Evolutionary conservation across 345 rosid species (phyloP), one percentile per base, ranked within the genome.

Genomic region (Linum lewisii): DNA sequence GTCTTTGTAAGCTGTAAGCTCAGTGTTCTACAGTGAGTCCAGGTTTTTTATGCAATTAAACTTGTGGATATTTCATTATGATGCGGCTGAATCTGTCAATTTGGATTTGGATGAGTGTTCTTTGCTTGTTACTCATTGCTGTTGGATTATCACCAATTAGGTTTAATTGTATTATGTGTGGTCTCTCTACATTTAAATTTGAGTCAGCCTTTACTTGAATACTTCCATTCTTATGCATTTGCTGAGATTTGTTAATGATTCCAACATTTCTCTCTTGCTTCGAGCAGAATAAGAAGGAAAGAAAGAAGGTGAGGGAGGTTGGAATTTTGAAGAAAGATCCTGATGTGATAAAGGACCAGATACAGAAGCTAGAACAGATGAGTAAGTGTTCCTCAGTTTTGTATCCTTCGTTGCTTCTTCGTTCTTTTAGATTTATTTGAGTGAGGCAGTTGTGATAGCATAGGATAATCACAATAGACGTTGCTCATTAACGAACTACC

Each of bases 281-380:
- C 32, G 44, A 6, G 70, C 95, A 93, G 99, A 93, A 93, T 76
- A 93, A 93, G 84, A 93, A 87, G 63, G 97, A 93, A 68, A 82
- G 97, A 29, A 86, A 93, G 80, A 93, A 93, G 79, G 99, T 93
- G 71, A 85, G 99, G 70, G 99, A 93, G 71, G 99, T 89, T 42
- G 99, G 97, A 38, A 87, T 93, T 71, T 70, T 93, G 81, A 93
- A 93, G 78, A 93, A 93, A 77, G 99, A 93, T 73, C 99, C 99
- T 0, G 94, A 81, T n/a, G 73, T 75, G 45, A 81, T 93, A 54
- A 82, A 55, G 82, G 99, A 93, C 37, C 99, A 93, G 74, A 93
- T 93, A 65, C 84, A 81, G 53, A 93, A 93, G 72, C 67, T 93
- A 73, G 99, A 93, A 69, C 67, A 76, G 81, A 87, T 88, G 82